These are phyloP conservation scores for Pyrenochaeta sp. DNA, from an alignment of 2,329 filamentous ascomycete species.

Conservation along the genomic window DNA sequence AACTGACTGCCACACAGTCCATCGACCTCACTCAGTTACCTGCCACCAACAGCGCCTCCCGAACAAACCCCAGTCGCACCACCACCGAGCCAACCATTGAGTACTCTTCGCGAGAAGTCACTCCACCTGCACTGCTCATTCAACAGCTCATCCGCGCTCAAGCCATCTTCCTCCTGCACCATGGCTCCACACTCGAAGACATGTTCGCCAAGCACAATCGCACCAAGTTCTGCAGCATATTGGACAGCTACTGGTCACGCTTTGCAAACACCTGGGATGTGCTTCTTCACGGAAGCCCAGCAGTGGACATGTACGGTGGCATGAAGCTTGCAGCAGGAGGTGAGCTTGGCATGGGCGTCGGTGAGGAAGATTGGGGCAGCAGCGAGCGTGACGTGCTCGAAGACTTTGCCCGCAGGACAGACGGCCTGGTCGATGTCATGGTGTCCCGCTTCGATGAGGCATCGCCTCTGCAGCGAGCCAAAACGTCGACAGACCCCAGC, in stretches of 20 bases:
- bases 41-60: slow-evolving; percentile 48
- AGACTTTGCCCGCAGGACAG: slow-evolving; percentile 79
- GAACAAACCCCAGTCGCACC: slow-evolving; percentile 22
- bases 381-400: slow-evolving; percentile 93
- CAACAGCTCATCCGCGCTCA: slow-evolving; percentile 86
- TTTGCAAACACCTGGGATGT: slow-evolving; percentile 81
- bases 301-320: slow-evolving; percentile 78
- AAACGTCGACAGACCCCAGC: slow-evolving; percentile 35
- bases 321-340: slow-evolving; percentile 90
- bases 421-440: slow-evolving; percentile 86
- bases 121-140: slow-evolving; percentile 78
- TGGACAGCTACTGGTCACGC: slow-evolving; percentile 83
- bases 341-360: slow-evolving; percentile 91
- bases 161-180: slow-evolving; percentile 84
- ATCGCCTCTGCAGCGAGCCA: slow-evolving; percentile 39
- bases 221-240: slow-evolving; percentile 72
- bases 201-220: slow-evolving; percentile 73
- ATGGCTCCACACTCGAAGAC: slow-evolving; percentile 76
- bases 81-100: slow-evolving; percentile 63
- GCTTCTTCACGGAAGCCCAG: slow-evolving; percentile 87
- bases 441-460: slow-evolving; percentile 83
- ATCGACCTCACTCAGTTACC: slow-evolving; percentile 82
- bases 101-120: slow-evolving; percentile 90
- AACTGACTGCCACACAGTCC: slow-evolving; percentile 60
- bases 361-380: slow-evolving; percentile 93